Conservation (phyloP, 179 eudicot genomes). For the Beta macrorhiza region DNA sequence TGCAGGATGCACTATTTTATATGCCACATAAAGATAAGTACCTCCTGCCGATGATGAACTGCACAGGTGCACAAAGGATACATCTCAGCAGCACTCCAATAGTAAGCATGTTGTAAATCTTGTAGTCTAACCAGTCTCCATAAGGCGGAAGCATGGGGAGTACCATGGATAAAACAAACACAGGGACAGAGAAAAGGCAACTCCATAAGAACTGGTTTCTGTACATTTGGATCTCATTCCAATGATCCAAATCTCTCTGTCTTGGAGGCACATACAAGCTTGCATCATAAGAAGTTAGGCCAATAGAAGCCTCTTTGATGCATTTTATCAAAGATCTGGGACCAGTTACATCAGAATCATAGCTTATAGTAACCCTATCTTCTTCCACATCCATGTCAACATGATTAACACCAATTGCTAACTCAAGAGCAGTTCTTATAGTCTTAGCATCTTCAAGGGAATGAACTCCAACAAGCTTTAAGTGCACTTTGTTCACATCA, state of each 20-base stretch:
- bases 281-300: conserved; percentile 51
- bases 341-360: conserved; percentile 76
- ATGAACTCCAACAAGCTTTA: conserved; percentile 61
- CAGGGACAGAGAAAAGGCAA: conserved; percentile 77
- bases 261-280: conserved; percentile 64
- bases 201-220: conserved; percentile 81
- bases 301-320: conserved; percentile 58
- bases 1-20: background rate
- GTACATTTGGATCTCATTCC: conserved; percentile 55
- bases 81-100: conserved; percentile 79
- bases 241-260: conserved; percentile 60
- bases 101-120: conserved; percentile 70
- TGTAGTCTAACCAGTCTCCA: conserved; percentile 82
- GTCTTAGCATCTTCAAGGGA: conserved; percentile 46
- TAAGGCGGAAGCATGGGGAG: conserved; percentile 86
- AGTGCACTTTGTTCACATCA: conserved; percentile 68
- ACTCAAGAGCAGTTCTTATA: conserved; percentile 57
- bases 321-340: conserved; percentile 80
- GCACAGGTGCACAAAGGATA: conserved; percentile 87
- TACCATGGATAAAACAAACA: conserved; percentile 77
- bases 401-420: conserved; percentile 60
- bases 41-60: conserved; percentile 85
- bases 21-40: conserved; percentile 25
- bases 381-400: conserved; percentile 63
- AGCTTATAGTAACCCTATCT: conserved; percentile 53